Percentiles rank a stretch among this genome's conserved stretches.
These are phyloP conservation scores for Nakazawaea peltata DNA, from an alignment of 805 yeast genomes.

Conservation along the genomic window DNA sequence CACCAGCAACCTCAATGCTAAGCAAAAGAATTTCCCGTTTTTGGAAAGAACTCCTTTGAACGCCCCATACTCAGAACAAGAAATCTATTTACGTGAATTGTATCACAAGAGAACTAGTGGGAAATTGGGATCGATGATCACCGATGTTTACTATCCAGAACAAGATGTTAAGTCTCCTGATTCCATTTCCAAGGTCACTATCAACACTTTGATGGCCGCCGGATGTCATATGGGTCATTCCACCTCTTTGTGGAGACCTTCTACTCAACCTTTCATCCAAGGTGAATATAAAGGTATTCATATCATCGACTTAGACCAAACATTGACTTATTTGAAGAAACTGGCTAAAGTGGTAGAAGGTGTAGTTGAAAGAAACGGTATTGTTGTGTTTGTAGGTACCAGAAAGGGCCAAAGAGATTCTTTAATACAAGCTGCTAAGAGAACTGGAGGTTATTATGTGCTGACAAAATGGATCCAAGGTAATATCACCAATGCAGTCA, in stretches of 20 bases:
- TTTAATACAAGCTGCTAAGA: conserved; percentile 70
- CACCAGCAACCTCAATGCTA: not conserved
- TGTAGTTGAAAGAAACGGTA: conserved; percentile 77
- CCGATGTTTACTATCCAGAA: conserved; percentile 62
- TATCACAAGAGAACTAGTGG: conserved; percentile 50
- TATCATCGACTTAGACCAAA: conserved; percentile 83
- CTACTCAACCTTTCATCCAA: conserved; percentile 78
- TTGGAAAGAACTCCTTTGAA: conserved; percentile 51
- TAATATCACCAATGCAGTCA: conserved; percentile 77
- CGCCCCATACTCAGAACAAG: conserved; percentile 70
- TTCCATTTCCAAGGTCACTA: conserved; percentile 46
- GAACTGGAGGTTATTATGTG: conserved; percentile 76
- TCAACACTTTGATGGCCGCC: conserved; percentile 73
- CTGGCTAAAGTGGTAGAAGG: conserved; percentile 85
- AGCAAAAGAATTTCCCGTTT: conserved; percentile 42
- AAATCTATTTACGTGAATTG: conserved; percentile 65
- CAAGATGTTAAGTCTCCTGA: conserved; percentile 56
- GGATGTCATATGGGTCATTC: conserved; percentile 95
- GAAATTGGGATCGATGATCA: conserved; percentile 55
- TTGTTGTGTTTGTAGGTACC: conserved; percentile 75
- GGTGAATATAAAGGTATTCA: conserved; percentile 91
- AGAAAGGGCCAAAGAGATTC: conserved; percentile 68
- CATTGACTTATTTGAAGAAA: conserved; percentile 63
- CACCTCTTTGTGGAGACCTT: conserved; percentile 66
- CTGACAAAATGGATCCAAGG: conserved; percentile 92